Percentiles rank a stretch among this genome's conserved stretches.
Conservation (phyloP, 257 asterid species). For the Datura wrightii region DNA sequence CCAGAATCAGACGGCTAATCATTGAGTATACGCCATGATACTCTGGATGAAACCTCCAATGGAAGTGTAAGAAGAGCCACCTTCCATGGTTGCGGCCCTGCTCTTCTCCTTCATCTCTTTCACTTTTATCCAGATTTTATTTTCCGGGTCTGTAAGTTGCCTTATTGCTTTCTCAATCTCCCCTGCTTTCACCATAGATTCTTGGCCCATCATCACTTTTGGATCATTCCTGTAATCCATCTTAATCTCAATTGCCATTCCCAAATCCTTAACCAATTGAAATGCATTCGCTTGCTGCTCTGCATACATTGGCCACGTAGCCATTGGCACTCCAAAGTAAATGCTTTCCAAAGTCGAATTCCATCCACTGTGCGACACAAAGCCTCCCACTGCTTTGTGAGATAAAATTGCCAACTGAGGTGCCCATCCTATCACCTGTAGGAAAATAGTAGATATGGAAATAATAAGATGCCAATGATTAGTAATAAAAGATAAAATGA, state of each 20-base stretch:
- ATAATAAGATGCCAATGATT: neutral
- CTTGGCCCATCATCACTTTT: neutral
- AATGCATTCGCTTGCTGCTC: conserved; percentile 37
- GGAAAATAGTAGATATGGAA: neutral
- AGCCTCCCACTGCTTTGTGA: conserved; percentile 48
- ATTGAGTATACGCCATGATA: conserved; percentile 16
- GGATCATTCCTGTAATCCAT: conserved; percentile 27
- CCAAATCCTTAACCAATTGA: conserved; percentile 32
- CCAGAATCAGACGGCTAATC: neutral
- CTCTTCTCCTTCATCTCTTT: conserved; percentile 28
- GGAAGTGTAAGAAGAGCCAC: conserved; percentile 31
- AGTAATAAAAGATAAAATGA: neutral
- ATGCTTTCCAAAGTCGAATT: conserved; percentile 42
- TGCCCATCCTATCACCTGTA: conserved; percentile 44
- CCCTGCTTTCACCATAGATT: conserved; percentile 21
- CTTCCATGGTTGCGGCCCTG: conserved; percentile 25
- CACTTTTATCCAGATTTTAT: conserved; percentile 18
- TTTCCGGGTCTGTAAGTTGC: conserved; percentile 27
- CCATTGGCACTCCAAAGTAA: conserved; percentile 44
- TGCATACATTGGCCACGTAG: conserved; percentile 35
- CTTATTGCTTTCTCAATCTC: conserved; percentile 31
- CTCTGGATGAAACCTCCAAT: conserved; percentile 23
- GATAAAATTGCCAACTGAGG: conserved; percentile 41
- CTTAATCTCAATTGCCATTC: conserved; percentile 32
- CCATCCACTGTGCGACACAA: conserved; percentile 52